Conservation (phyloP, 805 yeast species). For the Pichia nakasei region DNA sequence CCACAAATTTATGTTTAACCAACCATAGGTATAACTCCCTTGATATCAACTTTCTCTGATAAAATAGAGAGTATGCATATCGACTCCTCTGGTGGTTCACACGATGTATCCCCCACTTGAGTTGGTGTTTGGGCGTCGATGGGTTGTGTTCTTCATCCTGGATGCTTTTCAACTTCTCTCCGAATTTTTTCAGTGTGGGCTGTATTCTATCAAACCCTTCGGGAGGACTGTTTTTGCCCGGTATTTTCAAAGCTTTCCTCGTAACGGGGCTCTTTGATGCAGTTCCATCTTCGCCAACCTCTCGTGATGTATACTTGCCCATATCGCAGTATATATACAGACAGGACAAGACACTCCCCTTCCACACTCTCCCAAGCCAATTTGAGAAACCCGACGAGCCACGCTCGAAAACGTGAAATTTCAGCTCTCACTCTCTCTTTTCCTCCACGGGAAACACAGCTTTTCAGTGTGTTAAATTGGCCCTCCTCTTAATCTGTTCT, state of each 20-base stretch:
- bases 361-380: no score
- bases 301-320: neutral
- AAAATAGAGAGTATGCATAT: constrained; percentile 66
- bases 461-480: no score
- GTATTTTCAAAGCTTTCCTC: neutral
- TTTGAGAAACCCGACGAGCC: no score
- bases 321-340: no score
- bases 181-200: constrained; percentile 56
- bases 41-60: constrained; percentile 59
- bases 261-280: no score
- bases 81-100: constrained; percentile 69
- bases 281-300: neutral
- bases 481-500: no score
- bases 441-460: no score
- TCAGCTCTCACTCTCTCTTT: no score
- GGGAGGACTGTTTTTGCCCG: constrained; percentile 46
- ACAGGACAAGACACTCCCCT: no score
- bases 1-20: constrained; percentile 55
- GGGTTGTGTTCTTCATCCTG: constrained; percentile 41
- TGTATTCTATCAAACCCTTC: constrained; percentile 63
- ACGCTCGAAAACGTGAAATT: no score
- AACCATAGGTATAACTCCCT: constrained; percentile 67
- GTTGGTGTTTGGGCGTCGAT: constrained; percentile 36
- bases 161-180: constrained; percentile 32
- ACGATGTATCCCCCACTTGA: constrained; percentile 61